phyloP scores from a whole-genome alignment of 805 yeast genomes.

The Starmera dryadoides region DNA sequence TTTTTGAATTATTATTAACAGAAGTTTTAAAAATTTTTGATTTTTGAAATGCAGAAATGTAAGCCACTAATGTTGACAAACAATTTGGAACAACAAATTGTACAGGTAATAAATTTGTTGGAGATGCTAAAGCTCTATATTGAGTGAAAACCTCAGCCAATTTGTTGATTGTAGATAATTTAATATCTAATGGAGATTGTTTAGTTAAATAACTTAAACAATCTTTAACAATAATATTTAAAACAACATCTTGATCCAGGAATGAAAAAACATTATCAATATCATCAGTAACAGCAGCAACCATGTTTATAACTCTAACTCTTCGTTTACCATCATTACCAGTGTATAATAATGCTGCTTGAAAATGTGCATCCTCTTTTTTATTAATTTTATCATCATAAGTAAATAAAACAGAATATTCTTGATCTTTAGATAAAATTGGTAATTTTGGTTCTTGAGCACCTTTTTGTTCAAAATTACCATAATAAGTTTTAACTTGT shows the following conservation, averaged over 20 bases:
- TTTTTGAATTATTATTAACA: conserved; percentile 53
- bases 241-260: conserved; percentile 66
- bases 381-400: conserved; percentile 72
- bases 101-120: conserved; percentile 38
- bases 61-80: conserved; percentile 62
- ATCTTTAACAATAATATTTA: conserved; percentile 47
- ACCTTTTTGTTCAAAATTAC: conserved; percentile 35
- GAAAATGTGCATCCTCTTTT: conserved; percentile 79
- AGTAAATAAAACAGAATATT: conserved; percentile 61
- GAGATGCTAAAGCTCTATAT: conserved; percentile 42
- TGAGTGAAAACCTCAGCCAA: conserved; percentile 49
- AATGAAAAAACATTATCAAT: conserved; percentile 68
- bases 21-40: conserved; percentile 45
- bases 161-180: conserved; percentile 45
- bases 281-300: conserved; percentile 74
- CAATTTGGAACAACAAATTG: conserved; percentile 81
- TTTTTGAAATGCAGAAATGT: conserved; percentile 64
- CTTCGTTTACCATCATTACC: conserved; percentile 68
- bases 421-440: conserved; percentile 50
- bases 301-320: conserved; percentile 79
- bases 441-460: conserved; percentile 67
- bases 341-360: conserved; percentile 83
- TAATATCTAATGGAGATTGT: conserved; percentile 39
- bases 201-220: conserved; percentile 30
- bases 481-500: conserved; percentile 71